Percentiles rank a stretch among this genome's conserved stretches.
Conservation (phyloP, 164 flowering plant species). For the Platanus orientalis region DNA sequence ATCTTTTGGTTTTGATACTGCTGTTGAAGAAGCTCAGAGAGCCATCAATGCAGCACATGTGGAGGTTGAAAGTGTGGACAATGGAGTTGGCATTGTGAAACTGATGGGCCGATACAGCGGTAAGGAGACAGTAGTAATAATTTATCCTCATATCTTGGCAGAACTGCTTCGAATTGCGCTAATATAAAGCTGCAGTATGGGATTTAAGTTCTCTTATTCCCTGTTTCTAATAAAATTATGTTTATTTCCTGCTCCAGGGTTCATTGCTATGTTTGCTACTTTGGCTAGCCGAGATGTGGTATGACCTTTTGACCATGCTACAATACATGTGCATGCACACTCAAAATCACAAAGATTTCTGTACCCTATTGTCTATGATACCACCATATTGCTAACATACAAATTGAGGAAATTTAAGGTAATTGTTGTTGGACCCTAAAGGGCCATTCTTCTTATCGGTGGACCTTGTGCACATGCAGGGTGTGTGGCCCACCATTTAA, state of each 20-base stretch:
- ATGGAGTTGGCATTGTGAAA: constrained; percentile 85
- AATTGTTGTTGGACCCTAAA: too few relatives aligned
- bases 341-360: background rate
- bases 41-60: constrained; percentile 97
- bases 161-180: background rate
- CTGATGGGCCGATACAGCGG: constrained; percentile 90
- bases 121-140: constrained; percentile 22
- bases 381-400: background rate
- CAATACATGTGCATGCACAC: too few relatives aligned
- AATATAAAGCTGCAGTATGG: background rate
- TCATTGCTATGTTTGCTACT: constrained; percentile 71
- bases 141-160: background rate
- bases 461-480: too few relatives aligned
- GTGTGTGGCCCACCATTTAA: too few relatives aligned
- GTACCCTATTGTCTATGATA: background rate
- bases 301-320: background rate
- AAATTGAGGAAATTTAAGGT: background rate
- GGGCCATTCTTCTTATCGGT: too few relatives aligned
- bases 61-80: constrained; percentile 75
- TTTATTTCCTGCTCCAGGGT: constrained; percentile 40
- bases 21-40: constrained; percentile 92
- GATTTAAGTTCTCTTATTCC: background rate
- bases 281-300: constrained; percentile 73
- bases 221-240: background rate
- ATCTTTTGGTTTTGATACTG: constrained; percentile 94